phyloP scores from a whole-genome alignment of 2,329 filamentous ascomycete genomes.

The Juglanconis juglandina region DNA sequence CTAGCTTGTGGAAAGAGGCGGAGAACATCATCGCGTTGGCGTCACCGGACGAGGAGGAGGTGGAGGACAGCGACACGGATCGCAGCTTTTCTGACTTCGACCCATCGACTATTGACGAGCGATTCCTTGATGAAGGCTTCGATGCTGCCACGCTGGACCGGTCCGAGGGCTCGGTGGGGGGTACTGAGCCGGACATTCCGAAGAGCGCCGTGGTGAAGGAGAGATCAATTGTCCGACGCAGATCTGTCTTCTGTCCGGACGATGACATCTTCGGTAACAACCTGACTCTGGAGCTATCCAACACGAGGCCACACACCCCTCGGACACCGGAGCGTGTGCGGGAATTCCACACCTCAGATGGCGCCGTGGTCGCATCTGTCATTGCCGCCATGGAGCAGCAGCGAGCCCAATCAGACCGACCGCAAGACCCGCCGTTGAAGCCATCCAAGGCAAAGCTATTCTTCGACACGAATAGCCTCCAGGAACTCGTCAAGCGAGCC shows the following conservation, averaged over 20 bases:
- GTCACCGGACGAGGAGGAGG: slow-evolving; percentile 60
- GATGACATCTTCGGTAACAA: slow-evolving; percentile 63
- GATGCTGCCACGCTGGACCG: slow-evolving; percentile 43
- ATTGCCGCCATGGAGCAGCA: slow-evolving; percentile 62
- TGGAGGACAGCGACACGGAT: slow-evolving; percentile 33
- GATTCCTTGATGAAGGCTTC: slow-evolving; percentile 45
- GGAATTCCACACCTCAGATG: slow-evolving; percentile 28
- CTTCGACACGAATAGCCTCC: slow-evolving; percentile 67
- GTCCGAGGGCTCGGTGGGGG: slow-evolving; percentile 40
- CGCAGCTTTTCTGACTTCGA: slow-evolving; percentile 37
- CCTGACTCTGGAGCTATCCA: slow-evolving; percentile 42
- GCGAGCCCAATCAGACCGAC: slow-evolving; percentile 41
- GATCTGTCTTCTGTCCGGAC: slow-evolving; percentile 63
- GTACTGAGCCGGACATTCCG: slow-evolving; percentile 40
- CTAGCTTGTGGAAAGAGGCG: slow-evolving; percentile 71
- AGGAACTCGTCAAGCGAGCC: slow-evolving; percentile 61
- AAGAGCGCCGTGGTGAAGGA: slow-evolving; percentile 54
- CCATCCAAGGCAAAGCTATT: slow-evolving; percentile 53
- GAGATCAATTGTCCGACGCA: slow-evolving; percentile 48
- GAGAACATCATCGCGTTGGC: slow-evolving; percentile 86
- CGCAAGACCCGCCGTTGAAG: slow-evolving; percentile 30
- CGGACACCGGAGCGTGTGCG: slow-evolving; percentile 36
- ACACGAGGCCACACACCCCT: slow-evolving; percentile 31
- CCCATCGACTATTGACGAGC: slow-evolving; percentile 39
- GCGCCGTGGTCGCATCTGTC: slow-evolving; percentile 56